A percentile compares a stretch with the other conserved stretches of the same genome.
These are phyloP conservation scores for Mytilinidion resinicola DNA, from an alignment of 495 filamentous ascomycete genomes.

Conservation along the genomic window DNA sequence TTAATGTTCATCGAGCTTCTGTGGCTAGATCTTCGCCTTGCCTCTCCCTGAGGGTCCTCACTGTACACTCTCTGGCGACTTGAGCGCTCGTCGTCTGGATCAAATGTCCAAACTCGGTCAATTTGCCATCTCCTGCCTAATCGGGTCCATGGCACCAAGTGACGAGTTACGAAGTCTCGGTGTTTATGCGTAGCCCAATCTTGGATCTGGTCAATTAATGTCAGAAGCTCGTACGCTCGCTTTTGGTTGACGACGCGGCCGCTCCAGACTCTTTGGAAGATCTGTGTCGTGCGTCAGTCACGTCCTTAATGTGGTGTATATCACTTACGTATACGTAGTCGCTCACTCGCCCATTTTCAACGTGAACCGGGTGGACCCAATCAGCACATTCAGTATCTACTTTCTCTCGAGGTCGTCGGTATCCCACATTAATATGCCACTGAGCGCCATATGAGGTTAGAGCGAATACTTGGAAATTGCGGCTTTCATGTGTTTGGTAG, in stretches of 20 bases:
- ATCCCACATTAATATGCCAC: constrained; percentile 7
- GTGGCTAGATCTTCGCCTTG: no score
- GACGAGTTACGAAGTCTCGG: constrained; percentile 1
- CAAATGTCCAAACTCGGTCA: no score
- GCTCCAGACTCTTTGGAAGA: constrained; percentile 11
- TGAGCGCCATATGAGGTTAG: constrained; percentile 5
- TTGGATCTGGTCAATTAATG: constrained; percentile 9
- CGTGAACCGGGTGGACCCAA: background rate
- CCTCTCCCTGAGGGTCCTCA: no score
- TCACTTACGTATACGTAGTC: constrained; percentile 3
- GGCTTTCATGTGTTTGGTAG: constrained; percentile 2
- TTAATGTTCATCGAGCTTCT: no score
- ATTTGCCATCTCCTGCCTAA: no score
- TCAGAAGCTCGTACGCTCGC: constrained; percentile 1
- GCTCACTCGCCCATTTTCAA: constrained; percentile 1
- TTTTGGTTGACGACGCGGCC: constrained; percentile 1
- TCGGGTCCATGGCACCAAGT: constrained; percentile 1
- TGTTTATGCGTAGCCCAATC: background rate
- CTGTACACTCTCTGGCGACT: no score
- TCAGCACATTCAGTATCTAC: background rate
- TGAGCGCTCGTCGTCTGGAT: no score
- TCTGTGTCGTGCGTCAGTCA: background rate
- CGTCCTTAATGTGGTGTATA: background rate
- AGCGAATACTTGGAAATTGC: constrained; percentile 6
- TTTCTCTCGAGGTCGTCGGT: background rate